Percentiles rank a stretch among this genome's conserved stretches.
phyloP scores from a whole-genome alignment of 768 basidiomycete species.

The Xerocomellus dryophilus region DNA sequence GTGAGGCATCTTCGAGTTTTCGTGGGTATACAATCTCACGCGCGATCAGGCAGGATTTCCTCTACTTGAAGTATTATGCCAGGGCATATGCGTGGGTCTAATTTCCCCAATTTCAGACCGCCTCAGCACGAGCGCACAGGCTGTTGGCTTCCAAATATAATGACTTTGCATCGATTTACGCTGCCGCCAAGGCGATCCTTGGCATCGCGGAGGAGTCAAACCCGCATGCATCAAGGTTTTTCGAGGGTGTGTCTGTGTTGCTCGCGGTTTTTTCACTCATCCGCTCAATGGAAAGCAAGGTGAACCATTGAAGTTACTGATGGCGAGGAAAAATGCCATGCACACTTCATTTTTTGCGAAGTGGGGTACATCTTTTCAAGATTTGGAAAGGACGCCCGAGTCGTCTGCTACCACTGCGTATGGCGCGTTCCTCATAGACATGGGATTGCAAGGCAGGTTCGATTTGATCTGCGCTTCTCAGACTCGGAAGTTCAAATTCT shows the following conservation, averaged over 20 bases:
- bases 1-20: not conserved
- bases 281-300: not conserved
- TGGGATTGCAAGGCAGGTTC: not conserved
- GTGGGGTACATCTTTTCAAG: not conserved
- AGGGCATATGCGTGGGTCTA: constrained; percentile 4
- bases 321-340: not conserved
- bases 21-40: not conserved
- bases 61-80: constrained; percentile 3
- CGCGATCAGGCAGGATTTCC: not conserved
- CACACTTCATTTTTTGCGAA: not conserved
- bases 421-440: constrained; percentile 5
- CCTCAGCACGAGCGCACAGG: not conserved
- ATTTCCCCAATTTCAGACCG: not conserved
- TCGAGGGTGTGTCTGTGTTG: not conserved
- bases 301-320: not conserved
- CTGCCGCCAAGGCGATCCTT: not conserved
- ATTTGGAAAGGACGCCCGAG: not conserved
- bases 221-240: not conserved
- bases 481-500: not conserved
- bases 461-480: not conserved
- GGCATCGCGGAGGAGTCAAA: not conserved
- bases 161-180: not conserved
- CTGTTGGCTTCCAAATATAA: not conserved
- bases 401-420: constrained; percentile 4
- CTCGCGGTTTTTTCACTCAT: not conserved